Evolutionary conservation across 306 rosid genomes (phyloP).

Genomic region (Astragalus membranaceus): DNA sequence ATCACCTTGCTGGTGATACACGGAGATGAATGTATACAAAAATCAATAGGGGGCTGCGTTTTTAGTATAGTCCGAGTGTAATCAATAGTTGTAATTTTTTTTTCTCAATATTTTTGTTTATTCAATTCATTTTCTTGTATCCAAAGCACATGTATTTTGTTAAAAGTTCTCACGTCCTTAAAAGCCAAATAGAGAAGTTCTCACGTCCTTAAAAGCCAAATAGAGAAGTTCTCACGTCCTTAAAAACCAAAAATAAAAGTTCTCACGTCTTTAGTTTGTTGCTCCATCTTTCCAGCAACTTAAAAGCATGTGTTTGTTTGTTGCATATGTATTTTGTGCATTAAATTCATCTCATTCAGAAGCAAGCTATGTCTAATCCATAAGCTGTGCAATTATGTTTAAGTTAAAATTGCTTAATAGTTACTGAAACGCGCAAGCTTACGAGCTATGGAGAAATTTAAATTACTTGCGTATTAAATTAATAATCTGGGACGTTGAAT

Average conservation of each 20-base stretch:
- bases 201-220: neutral
- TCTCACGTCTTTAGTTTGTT: neutral
- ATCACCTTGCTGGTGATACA: slow-evolving; percentile 39
- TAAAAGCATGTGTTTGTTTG: too few relatives aligned
- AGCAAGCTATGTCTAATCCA: neutral
- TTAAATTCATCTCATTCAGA: neutral
- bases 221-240: slow-evolving; percentile 10
- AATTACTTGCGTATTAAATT: too few relatives aligned
- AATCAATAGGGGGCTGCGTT: slow-evolving; percentile 38
- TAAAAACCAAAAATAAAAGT: too few relatives aligned
- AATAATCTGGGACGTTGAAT: too few relatives aligned
- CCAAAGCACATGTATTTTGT: slow-evolving; percentile 15
- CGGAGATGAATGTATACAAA: slow-evolving; percentile 54
- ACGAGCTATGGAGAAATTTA: neutral
- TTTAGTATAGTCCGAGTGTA: slow-evolving; percentile 31
- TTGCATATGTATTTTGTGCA: too few relatives aligned
- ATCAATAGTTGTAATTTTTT: slow-evolving; percentile 23
- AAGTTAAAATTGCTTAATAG: neutral
- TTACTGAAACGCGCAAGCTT: neutral
- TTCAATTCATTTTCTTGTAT: slow-evolving; percentile 36
- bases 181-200: too few relatives aligned
- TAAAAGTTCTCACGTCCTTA: neutral
- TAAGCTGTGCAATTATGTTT: neutral
- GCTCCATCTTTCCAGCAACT: neutral
- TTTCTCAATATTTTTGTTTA: slow-evolving; percentile 21